Conservation (phyloP, 805 yeast genomes). For the Trichomonascus vanleenenianus region DNA sequence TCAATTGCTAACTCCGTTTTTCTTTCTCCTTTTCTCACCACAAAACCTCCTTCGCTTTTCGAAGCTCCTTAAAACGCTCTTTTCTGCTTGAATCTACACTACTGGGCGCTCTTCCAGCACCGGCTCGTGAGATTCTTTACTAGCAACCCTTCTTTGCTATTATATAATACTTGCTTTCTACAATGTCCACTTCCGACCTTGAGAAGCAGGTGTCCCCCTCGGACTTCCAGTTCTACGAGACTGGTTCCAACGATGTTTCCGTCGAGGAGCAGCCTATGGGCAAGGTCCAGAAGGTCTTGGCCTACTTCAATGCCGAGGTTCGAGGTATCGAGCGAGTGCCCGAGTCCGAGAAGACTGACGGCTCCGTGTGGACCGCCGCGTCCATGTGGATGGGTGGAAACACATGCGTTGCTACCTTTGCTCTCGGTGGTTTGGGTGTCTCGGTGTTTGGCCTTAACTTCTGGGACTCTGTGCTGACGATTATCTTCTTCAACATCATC, state of each 20-base stretch:
- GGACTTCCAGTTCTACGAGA: neutral
- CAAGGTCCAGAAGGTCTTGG: constrained; percentile 5
- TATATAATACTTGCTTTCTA: too few species aligned
- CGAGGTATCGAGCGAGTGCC: constrained; percentile 78
- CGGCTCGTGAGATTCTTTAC: too few species aligned
- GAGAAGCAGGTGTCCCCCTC: neutral
- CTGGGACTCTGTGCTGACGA: constrained; percentile 59
- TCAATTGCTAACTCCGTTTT: neutral
- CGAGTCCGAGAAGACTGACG: constrained; percentile 68
- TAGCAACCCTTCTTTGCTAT: too few species aligned
- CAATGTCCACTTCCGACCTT: neutral
- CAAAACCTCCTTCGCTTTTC: neutral
- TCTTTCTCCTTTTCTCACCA: neutral
- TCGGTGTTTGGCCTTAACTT: constrained; percentile 61
- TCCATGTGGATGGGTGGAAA: constrained; percentile 91
- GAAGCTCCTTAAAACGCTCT: neutral
- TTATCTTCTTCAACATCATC: constrained; percentile 63
- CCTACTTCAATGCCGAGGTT: constrained; percentile 36
- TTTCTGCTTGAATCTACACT: neutral
- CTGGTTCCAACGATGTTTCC: neutral
- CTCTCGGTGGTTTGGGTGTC: constrained; percentile 68
- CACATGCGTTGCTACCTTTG: constrained; percentile 73
- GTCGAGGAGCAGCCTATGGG: too few species aligned
- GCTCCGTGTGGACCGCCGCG: constrained; percentile 60
- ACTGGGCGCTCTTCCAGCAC: neutral